Evolutionary conservation across 2,329 filamentous ascomycete species (phyloP), one percentile per base, ranked within the genome.

Genomic region (Aspergillus novofumigatus): DNA sequence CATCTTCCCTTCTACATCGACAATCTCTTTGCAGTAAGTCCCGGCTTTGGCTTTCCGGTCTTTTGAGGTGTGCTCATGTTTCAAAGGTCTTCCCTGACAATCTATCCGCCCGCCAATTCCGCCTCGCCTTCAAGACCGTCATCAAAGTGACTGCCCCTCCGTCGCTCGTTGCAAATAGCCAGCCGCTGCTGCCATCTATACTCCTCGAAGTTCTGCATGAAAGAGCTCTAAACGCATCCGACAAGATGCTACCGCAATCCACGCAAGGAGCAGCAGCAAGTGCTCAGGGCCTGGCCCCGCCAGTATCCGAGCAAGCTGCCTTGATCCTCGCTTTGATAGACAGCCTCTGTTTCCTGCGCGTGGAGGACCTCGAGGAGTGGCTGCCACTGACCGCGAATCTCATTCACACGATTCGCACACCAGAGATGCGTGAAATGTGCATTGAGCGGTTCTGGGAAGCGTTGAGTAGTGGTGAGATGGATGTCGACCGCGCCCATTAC

Each of bases 1-100:
- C 83, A 94, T 54, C 81, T 92, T 1, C 90, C 91, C 0, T 90
- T 90, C 68, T 96, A 97, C 73, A 86, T 95, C 61, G 87, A 92
- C 65, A 86, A 87, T 14, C 81, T 96, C 0, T 90, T 96, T 68
- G 80, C 83, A 21, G 78, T 78, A 65, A 62, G 75, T 64, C n/a
- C 20, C 25, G 35, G 49, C 10, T 21, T 4, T 3, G 3, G 5
- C 51, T 26, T 25, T 11, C 49, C 41, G 52, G 45, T 25, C 5
- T 52, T 17, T 32, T 48, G 59, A 45, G 59, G 42, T 3, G 0
- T 42, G n/a, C 32, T 52, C 17, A 23, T 5, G 32, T 5, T 17
- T 7, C 4, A 41, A 49, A 79, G 67, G 87, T 91, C 0, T 96
- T 96, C 72, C 92, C 92, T 0, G 71, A 80, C 1, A 88, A 88